Evolutionary conservation across 768 basidiomycete genomes (phyloP).

Genomic region (Suillus subalutaceus): DNA sequence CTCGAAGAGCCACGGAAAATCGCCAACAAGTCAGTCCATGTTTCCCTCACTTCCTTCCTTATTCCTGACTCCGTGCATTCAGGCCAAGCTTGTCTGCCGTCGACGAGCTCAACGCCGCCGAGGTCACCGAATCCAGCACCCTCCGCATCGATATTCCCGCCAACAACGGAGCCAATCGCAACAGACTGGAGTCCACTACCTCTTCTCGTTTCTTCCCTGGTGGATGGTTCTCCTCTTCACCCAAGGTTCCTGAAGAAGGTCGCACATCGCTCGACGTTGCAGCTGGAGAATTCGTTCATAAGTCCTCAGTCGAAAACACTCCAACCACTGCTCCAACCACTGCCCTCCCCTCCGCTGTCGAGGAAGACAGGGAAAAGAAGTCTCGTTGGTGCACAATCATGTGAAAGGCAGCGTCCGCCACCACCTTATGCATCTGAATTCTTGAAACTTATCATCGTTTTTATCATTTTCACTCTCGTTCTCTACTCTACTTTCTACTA

Average conservation of each 20-base stretch:
- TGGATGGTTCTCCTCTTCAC: conserved; percentile 46
- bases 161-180: conserved; percentile 25
- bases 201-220: conserved; percentile 64
- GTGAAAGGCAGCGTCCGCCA: conserved; percentile 10
- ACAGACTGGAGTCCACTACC: conserved; percentile 52
- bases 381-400: conserved; percentile 22
- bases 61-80: conserved; percentile 10
- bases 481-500: neutral
- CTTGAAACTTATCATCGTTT: conserved; percentile 7
- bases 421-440: conserved; percentile 18
- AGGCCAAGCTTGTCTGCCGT: conserved; percentile 13
- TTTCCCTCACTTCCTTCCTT: neutral
- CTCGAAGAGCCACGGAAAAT: conserved; percentile 17
- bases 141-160: conserved; percentile 21
- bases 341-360: conserved; percentile 15
- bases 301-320: conserved; percentile 7
- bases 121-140: neutral
- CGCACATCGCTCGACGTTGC: conserved; percentile 54
- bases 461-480: conserved; percentile 6
- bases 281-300: conserved; percentile 46
- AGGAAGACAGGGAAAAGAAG: conserved; percentile 19
- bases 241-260: conserved; percentile 43
- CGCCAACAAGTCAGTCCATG: conserved; percentile 14
- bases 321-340: conserved; percentile 13
- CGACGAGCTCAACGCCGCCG: conserved; percentile 13